These are phyloP conservation scores for Kwoniella sp. DNA, from an alignment of 768 basidiomycete species.

Conservation along the genomic window DNA sequence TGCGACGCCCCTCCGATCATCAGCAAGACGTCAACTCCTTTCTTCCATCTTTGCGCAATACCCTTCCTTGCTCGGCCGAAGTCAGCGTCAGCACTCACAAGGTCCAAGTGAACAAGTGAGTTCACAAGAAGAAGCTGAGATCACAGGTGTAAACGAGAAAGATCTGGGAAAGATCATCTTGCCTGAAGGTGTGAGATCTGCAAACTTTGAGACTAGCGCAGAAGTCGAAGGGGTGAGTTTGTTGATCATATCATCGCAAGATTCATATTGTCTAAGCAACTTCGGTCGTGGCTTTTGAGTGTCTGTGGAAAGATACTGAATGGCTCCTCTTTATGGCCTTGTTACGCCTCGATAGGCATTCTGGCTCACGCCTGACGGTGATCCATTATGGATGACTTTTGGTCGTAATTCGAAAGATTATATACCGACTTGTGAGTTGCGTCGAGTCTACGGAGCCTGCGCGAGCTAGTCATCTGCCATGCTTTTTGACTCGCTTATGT, in stretches of 20 bases:
- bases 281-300: too few species aligned
- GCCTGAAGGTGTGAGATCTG: constrained; percentile 45
- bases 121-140: constrained; percentile 5
- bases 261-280: too few species aligned
- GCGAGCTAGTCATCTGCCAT: too few species aligned
- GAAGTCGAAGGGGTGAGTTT: constrained; percentile 45
- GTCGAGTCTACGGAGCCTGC: too few species aligned
- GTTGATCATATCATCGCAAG: neutral
- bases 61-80: constrained; percentile 18
- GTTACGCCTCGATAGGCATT: constrained; percentile 29
- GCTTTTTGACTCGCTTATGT: too few species aligned
- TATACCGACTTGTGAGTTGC: constrained; percentile 52
- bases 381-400: constrained; percentile 52
- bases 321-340: neutral
- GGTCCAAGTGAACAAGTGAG: neutral
- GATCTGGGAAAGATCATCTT: constrained; percentile 43
- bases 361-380: constrained; percentile 36
- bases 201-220: constrained; percentile 43
- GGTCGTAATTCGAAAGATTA: constrained; percentile 48
- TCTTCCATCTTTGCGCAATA: constrained; percentile 43
- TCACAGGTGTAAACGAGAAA: constrained; percentile 25
- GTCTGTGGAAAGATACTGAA: neutral
- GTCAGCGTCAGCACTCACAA: too few species aligned
- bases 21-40: constrained; percentile 46
- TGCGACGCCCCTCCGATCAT: constrained; percentile 50